Conservation (phyloP, 345 rosid genomes). For the Linum lewisii region DNA sequence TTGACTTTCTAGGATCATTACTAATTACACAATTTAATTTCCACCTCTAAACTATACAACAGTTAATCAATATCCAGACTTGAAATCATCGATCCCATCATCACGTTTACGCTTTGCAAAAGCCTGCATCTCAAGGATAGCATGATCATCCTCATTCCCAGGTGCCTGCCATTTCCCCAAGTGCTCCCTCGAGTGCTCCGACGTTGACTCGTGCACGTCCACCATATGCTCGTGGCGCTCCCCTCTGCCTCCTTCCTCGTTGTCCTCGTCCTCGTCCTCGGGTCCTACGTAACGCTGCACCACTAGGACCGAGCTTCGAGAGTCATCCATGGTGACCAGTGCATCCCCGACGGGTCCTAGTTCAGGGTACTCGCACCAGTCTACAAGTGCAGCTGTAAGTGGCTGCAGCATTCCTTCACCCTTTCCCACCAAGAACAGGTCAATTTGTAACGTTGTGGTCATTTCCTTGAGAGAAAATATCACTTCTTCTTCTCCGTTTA, state of each 20-base stretch:
- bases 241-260: background rate
- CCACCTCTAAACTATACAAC: no score
- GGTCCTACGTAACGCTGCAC: constrained; percentile 35
- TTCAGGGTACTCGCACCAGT: constrained; percentile 42
- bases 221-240: background rate
- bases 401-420: constrained; percentile 27
- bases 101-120: constrained; percentile 1
- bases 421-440: constrained; percentile 49
- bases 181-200: constrained; percentile 1
- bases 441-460: constrained; percentile 18
- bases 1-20: no score
- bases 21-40: no score
- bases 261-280: background rate
- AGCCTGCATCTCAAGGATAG: constrained; percentile 1
- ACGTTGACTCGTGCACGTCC: background rate
- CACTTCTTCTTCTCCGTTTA: constrained; percentile 32
- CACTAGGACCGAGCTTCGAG: constrained; percentile 50
- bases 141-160: background rate
- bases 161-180: background rate
- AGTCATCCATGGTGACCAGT: constrained; percentile 30
- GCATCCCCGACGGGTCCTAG: constrained; percentile 52
- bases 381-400: constrained; percentile 28
- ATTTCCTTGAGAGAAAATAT: constrained; percentile 21
- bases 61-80: background rate
- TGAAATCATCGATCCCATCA: background rate